Evolutionary conservation across 1,284 basidiomycete genomes (phyloP).

Genomic region (Trichosporon faecale): DNA sequence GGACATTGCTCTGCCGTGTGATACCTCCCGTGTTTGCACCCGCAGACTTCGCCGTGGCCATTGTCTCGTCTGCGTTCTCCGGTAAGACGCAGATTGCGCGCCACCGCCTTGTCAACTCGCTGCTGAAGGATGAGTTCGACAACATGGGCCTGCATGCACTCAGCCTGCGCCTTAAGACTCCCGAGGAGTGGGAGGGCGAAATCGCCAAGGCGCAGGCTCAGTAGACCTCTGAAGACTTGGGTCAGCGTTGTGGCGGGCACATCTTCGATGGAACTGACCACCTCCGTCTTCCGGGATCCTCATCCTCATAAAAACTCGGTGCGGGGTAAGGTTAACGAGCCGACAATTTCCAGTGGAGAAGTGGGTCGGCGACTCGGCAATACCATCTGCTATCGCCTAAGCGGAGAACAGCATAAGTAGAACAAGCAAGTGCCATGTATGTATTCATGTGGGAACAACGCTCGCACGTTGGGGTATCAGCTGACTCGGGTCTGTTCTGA

Average conservation of each 20-base stretch:
- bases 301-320: not conserved
- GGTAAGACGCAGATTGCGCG: conserved; percentile 48
- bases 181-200: conserved; percentile 45
- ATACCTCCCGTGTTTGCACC: not conserved
- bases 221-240: not conserved
- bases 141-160: conserved; percentile 51
- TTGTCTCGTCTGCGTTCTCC: conserved; percentile 45
- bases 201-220: conserved; percentile 28
- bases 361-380: not conserved
- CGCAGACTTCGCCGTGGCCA: conserved; percentile 51
- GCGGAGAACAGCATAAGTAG: not conserved
- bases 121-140: conserved; percentile 52
- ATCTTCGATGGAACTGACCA: no score
- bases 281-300: no score
- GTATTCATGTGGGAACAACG: not conserved
- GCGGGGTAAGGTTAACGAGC: not conserved
- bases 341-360: not conserved
- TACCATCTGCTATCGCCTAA: not conserved
- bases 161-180: conserved; percentile 49
- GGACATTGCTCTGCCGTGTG: no score
- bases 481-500: not conserved
- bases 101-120: conserved; percentile 50
- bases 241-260: no score
- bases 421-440: not conserved
- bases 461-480: no score